These are phyloP conservation scores for Gaeumannomyces tritici DNA, from an alignment of 2,329 filamentous ascomycete genomes.

Conservation along the genomic window DNA sequence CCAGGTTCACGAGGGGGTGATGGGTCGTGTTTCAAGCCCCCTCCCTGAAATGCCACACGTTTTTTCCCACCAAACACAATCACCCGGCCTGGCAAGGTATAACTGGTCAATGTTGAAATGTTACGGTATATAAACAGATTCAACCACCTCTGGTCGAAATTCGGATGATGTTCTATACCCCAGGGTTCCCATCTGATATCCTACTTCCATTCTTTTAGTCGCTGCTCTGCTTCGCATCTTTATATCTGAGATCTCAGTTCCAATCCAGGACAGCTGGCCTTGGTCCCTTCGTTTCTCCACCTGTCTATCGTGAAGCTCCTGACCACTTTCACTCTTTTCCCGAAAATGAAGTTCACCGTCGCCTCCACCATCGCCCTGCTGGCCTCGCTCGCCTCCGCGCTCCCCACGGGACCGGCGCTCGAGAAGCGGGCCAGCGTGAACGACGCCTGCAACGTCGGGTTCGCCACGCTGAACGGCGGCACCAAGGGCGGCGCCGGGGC, in stretches of 20 bases:
- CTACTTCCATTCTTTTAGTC: neutral
- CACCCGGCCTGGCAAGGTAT: neutral
- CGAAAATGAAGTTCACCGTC: constrained; percentile 4
- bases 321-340: neutral
- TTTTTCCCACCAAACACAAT: neutral
- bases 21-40: neutral
- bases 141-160: neutral
- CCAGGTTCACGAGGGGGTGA: neutral
- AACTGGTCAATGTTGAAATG: neutral
- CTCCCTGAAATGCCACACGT: neutral
- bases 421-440: constrained; percentile 3
- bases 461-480: constrained; percentile 35
- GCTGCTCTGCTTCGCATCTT: too few relatives aligned
- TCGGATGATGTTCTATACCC: neutral
- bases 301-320: neutral
- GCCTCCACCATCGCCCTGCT: neutral
- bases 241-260: too few relatives aligned
- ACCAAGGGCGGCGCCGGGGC: constrained; percentile 47
- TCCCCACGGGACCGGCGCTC: neutral
- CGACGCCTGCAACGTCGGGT: constrained; percentile 24
- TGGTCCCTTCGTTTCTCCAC: neutral
- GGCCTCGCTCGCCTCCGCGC: neutral
- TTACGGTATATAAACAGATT: neutral
- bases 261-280: neutral
- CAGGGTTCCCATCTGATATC: neutral